Evolutionary conservation across 208 protist species (phyloP), one percentile per base, ranked within the genome.

Genomic region (Trypanosoma avium): DNA sequence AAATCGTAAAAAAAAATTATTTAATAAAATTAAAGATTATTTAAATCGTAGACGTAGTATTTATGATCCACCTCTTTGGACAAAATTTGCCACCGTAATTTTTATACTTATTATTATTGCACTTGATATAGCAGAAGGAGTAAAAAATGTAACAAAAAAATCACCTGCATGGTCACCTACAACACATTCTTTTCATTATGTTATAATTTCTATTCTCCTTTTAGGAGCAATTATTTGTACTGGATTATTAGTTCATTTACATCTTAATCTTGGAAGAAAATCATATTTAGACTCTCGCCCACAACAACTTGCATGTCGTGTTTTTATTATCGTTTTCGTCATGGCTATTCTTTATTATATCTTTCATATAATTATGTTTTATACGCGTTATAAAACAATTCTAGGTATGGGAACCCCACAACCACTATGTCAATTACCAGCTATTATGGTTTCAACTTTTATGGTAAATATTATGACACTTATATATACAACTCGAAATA

Each of bases 381-480:
- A 53, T 27, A 17, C 48, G n/a, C 35, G 35, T 17, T 66, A 73
- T 21, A 13, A 22, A 6, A 62, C 12, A 3, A 75, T 75, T 35
- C 61, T 58, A 22, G 64, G 64, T 13, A 79, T 79, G 60, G 6
- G 48, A 13, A 15, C 52, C n/a, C 70, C 50, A 17, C 84, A 90
- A 50, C 74, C 78, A 1, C 86, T 94, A 24, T 58, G 82, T 30
- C 83, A 93, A 40, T 67, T 94, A 9, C 79, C 90, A 6, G 53
- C 81, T 9, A 5, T 96, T 30, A 73, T 94, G 71, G 79, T 93
- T 4, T 66, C 69, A 7, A 73, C 65, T n/a, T 67, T 90, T 55
- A 75, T 93, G 43, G 76, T 90, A 52, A 90, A 95, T 70, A 84
- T 89, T 55, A 90, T 95, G 80, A 92, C 88, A 30, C 70, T 91